Percentiles rank a stretch among this genome's conserved stretches.
Conservation (phyloP, 2,329 filamentous ascomycete species). For the Fonsecaea multimorphosa region DNA sequence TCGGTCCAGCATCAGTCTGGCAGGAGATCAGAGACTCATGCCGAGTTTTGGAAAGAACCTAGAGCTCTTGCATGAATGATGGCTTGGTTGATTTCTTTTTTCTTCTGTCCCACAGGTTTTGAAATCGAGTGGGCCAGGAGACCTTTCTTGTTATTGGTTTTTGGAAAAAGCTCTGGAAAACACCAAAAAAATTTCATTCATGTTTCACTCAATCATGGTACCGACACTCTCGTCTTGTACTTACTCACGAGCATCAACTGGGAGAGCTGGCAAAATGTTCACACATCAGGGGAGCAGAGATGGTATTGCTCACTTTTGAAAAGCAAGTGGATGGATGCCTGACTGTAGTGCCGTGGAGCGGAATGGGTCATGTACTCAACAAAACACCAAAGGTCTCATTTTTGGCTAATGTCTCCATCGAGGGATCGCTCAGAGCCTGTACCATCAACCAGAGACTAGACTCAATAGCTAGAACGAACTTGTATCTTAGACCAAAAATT, state of each 20-base stretch:
- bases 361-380: slow-evolving; percentile 29
- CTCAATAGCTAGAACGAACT: slow-evolving; percentile 28
- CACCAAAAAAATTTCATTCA: slow-evolving; percentile 9
- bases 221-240: slow-evolving; percentile 16
- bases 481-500: slow-evolving; percentile 23
- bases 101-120: slow-evolving; percentile 13
- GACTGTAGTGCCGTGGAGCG: slow-evolving; percentile 22
- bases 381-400: slow-evolving; percentile 21
- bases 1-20: slow-evolving; percentile 36
- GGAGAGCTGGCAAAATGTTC: slow-evolving; percentile 9
- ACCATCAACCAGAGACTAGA: slow-evolving; percentile 31
- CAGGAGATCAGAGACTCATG: slow-evolving; percentile 30
- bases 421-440: slow-evolving; percentile 23
- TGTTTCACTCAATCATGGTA: slow-evolving; percentile 15
- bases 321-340: slow-evolving; percentile 8
- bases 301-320: slow-evolving; percentile 8
- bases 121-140: slow-evolving; percentile 8
- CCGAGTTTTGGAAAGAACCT: slow-evolving; percentile 22
- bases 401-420: slow-evolving; percentile 18
- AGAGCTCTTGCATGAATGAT: slow-evolving; percentile 32
- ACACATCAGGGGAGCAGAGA: slow-evolving; percentile 4
- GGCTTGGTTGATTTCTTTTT: slow-evolving; percentile 26
- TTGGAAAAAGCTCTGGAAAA: slow-evolving; percentile 12
- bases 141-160: slow-evolving; percentile 7
- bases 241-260: slow-evolving; percentile 21